A percentile compares a stretch with the other conserved stretches of the same genome.
Conservation (phyloP, 306 rosid species). For the Rubus idaeus region DNA sequence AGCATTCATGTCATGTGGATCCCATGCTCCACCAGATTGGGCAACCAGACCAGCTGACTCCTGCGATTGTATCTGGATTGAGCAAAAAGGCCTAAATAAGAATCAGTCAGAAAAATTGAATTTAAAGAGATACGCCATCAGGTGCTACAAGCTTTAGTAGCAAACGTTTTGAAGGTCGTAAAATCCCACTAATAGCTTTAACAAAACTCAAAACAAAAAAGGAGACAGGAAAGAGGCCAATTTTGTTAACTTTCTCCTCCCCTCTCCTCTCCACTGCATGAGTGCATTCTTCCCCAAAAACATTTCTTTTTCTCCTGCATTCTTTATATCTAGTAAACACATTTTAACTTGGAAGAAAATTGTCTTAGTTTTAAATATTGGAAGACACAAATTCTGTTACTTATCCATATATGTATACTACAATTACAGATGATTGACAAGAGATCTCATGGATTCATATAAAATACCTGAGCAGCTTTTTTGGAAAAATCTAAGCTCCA, state of each 20-base stretch:
- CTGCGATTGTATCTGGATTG: constrained; percentile 73
- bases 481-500: constrained; percentile 90
- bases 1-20: constrained; percentile 91
- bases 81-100: constrained; percentile 24
- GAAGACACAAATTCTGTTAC: not conserved
- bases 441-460: constrained; percentile 11
- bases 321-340: not conserved
- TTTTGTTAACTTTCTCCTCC: not conserved
- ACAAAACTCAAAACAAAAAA: constrained; percentile 8
- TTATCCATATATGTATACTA: not conserved
- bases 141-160: not conserved
- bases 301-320: not conserved
- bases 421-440: not conserved
- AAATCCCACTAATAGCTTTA: not conserved
- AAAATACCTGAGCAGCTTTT: constrained; percentile 78
- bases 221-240: not conserved
- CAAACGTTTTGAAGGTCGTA: not conserved
- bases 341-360: not conserved
- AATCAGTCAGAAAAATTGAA: constrained; percentile 18
- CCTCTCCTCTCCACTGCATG: too few species aligned
- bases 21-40: constrained; percentile 96
- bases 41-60: constrained; percentile 82
- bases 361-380: not conserved
- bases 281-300: not conserved
- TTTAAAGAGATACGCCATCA: not conserved